phyloP scores from a whole-genome alignment of 2,329 filamentous ascomycete genomes.

The Penicillium frequentans region DNA sequence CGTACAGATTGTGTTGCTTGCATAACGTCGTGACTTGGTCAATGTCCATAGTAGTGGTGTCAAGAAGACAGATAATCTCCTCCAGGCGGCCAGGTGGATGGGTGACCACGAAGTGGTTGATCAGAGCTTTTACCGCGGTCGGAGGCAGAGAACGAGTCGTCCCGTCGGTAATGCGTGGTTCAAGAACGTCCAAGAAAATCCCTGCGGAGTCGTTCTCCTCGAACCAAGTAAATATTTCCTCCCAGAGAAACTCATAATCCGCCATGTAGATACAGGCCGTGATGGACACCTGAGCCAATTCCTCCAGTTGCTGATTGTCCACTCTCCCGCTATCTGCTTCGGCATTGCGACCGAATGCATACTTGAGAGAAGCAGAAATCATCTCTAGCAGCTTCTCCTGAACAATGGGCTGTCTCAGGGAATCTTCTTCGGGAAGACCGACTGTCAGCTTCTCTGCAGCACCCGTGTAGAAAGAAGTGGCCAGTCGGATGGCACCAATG shows the following conservation, averaged over 20 bases:
- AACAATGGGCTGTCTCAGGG: conserved; percentile 75
- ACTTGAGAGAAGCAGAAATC: conserved; percentile 86
- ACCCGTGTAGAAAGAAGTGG: conserved; percentile 88
- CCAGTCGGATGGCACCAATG: conserved; percentile 84
- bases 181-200: conserved; percentile 83
- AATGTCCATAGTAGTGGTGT: conserved; percentile 86
- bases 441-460: conserved; percentile 93
- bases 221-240: conserved; percentile 86
- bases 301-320: conserved; percentile 64
- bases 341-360: conserved; percentile 70
- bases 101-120: conserved; percentile 74
- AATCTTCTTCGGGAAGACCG: conserved; percentile 82
- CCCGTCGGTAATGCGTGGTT: conserved; percentile 81
- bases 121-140: conserved; percentile 79
- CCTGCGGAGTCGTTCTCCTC: conserved; percentile 72
- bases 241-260: conserved; percentile 82
- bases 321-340: conserved; percentile 51
- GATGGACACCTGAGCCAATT: conserved; percentile 82
- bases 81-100: conserved; percentile 78
- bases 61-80: conserved; percentile 90
- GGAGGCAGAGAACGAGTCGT: conserved; percentile 76
- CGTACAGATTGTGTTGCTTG: conserved; percentile 88
- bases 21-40: conserved; percentile 89
- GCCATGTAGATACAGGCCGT: conserved; percentile 75
- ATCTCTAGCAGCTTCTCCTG: conserved; percentile 89